Conservation (phyloP, 2,329 filamentous ascomycete genomes). For the Sarocladium strictum region DNA sequence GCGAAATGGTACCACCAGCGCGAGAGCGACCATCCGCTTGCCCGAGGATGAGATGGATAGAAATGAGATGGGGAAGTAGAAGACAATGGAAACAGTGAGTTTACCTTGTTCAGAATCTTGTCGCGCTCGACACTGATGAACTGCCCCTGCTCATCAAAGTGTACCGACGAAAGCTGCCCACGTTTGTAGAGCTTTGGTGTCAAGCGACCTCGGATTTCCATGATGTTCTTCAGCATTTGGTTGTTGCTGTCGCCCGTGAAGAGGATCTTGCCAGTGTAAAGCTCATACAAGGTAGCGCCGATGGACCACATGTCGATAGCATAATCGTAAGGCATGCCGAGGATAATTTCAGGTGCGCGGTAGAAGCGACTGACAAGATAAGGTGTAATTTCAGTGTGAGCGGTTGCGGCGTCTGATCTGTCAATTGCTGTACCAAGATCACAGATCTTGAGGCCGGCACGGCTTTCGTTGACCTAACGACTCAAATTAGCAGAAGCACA, state of each 20-base stretch:
- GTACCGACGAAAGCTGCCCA: slow-evolving; percentile 66
- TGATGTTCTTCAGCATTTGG: slow-evolving; percentile 93
- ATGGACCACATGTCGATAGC: slow-evolving; percentile 97
- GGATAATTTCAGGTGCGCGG: slow-evolving; percentile 90
- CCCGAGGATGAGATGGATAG: no score
- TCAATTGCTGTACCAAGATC: slow-evolving; percentile 96
- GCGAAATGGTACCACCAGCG: no score
- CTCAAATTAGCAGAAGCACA: slow-evolving; percentile 19
- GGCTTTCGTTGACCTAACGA: slow-evolving; percentile 65
- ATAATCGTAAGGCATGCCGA: slow-evolving; percentile 94
- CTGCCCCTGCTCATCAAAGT: slow-evolving; percentile 80
- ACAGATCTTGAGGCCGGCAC: slow-evolving; percentile 86
- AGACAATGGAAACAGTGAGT: slow-evolving; percentile 20
- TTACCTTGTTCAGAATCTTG: slow-evolving; percentile 76
- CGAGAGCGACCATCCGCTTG: no score
- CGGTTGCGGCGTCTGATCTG: slow-evolving; percentile 67
- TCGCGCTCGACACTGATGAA: slow-evolving; percentile 84
- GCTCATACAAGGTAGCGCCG: slow-evolving; percentile 91
- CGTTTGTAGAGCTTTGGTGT: slow-evolving; percentile 83
- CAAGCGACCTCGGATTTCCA: slow-evolving; percentile 91
- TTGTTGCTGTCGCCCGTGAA: slow-evolving; percentile 96
- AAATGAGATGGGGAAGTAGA: background rate
- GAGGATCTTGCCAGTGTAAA: slow-evolving; percentile 95
- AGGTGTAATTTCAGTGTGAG: slow-evolving; percentile 77
- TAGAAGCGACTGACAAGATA: slow-evolving; percentile 98